These are phyloP conservation scores for Candida corydali DNA, from an alignment of 805 yeast genomes.

Conservation along the genomic window DNA sequence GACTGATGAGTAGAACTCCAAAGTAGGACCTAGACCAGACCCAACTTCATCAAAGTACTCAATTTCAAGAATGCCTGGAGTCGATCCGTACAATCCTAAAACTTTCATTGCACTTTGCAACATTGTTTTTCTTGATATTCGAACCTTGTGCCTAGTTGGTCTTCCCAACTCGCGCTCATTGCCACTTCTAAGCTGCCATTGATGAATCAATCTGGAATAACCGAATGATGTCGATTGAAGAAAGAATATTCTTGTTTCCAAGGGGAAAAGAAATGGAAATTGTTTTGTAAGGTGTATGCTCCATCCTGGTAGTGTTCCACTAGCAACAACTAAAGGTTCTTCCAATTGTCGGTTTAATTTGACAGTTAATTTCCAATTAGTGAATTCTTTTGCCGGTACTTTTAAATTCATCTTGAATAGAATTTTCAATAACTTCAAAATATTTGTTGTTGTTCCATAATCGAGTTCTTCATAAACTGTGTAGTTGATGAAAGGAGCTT, in stretches of 20 bases:
- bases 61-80: slow-evolving; percentile 80
- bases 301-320: slow-evolving; percentile 87
- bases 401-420: slow-evolving; percentile 31
- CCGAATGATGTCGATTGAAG: slow-evolving; percentile 90
- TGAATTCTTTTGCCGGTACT: slow-evolving; percentile 32
- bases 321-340: slow-evolving; percentile 82
- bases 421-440: slow-evolving; percentile 46
- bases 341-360: slow-evolving; percentile 84
- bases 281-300: slow-evolving; percentile 64
- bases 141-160: slow-evolving; percentile 71
- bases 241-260: slow-evolving; percentile 73
- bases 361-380: slow-evolving; percentile 79
- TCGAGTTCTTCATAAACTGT: slow-evolving; percentile 2
- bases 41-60: slow-evolving; percentile 90
- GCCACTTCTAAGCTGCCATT: slow-evolving; percentile 57
- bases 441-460: slow-evolving; percentile 25
- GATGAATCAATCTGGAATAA: slow-evolving; percentile 72
- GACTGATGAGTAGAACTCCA: slow-evolving; percentile 83
- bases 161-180: slow-evolving; percentile 58
- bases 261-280: slow-evolving; percentile 80
- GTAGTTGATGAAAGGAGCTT: slow-evolving; percentile 11
- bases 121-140: slow-evolving; percentile 66
- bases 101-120: slow-evolving; percentile 78
- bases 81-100: slow-evolving; percentile 66
- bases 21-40: slow-evolving; percentile 94